Base-by-base conservation (phyloP, 495 filamentous ascomycete genomes). In the Daldinia vernicosa region DNA sequence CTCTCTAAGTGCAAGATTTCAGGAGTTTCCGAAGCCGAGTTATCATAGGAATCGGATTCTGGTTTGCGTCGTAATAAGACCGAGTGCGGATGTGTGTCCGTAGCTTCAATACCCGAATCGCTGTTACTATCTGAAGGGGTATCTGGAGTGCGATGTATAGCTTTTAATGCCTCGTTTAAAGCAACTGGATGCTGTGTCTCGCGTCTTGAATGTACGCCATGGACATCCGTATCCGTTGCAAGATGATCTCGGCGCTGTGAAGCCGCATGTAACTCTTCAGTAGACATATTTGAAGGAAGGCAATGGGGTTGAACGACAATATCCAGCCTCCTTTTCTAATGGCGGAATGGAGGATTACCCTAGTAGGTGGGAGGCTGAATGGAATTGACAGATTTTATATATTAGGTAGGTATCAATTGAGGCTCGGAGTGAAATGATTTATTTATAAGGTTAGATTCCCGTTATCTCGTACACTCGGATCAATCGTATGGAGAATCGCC, bases 91-190 rank as follows among this genome's bases (percentile, higher is more conserved):
- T 62, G 45, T 15, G 19, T 40, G 22, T 69, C 69, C 33, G 32
- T 69, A 26, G 50, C 57, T n/a, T 72, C 64, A 26, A 47, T 45
- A 6, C 65, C 69, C n/a, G 66, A 63, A 19, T 75, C 72, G 50
- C 69, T 69, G 33, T 62, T 68, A 28, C 58, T 71, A 47, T 69
- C 72, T 30, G 69, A 72, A 1, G 65, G 65, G 4, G 69, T 75
- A 45, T 72, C 63, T 19, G 63, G 69, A 11, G 30, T 27, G 24
- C 54, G 71, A 61, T 63, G 66, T 51, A 67, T 63, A 11, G 71
- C 67, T 28, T 26, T 70, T 14, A 74, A 28, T 33, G 67, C 71
- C 30, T 74, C 71, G 17, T 59, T 55, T 14, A 74, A 33, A 14
- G 63, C 53, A 43, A 59, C 59, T 22, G 67, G 67, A 32, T 74